These are phyloP conservation scores for Diophrys sp. DNA, from an alignment of 73 alveolate genomes.

Conservation along the genomic window DNA sequence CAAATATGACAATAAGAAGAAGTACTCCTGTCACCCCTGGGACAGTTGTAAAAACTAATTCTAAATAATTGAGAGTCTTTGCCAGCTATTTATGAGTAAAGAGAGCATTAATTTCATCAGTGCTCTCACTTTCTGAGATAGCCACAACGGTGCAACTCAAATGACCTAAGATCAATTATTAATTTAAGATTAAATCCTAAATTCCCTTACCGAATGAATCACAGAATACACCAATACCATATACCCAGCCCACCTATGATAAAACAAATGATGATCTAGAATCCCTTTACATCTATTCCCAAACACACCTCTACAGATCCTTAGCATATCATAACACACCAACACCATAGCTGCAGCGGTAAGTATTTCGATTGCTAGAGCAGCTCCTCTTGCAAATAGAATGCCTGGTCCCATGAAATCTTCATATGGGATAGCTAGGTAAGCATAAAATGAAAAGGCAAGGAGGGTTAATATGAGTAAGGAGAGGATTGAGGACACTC, in stretches of 20 bases:
- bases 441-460: background rate
- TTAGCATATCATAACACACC: background rate
- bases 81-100: background rate
- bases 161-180: too few relatives aligned
- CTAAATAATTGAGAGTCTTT: background rate
- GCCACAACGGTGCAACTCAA: too few relatives aligned
- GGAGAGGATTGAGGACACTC: too few relatives aligned
- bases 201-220: constrained; percentile 3
- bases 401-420: background rate
- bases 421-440: background rate
- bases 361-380: background rate
- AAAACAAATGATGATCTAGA: constrained; percentile 11
- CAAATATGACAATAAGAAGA: constrained; percentile 3
- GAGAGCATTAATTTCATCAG: background rate
- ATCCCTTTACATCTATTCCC: background rate
- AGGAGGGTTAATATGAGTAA: background rate
- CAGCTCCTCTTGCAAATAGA: background rate
- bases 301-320: background rate
- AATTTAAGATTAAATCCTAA: too few relatives aligned
- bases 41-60: background rate
- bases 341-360: background rate
- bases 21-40: constrained; percentile 21
- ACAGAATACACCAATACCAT: background rate
- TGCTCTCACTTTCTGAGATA: too few relatives aligned
- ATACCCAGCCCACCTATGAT: background rate